Evolutionary conservation across 1,284 basidiomycete species (phyloP).

Genomic region (Cronartium ribicola): DNA sequence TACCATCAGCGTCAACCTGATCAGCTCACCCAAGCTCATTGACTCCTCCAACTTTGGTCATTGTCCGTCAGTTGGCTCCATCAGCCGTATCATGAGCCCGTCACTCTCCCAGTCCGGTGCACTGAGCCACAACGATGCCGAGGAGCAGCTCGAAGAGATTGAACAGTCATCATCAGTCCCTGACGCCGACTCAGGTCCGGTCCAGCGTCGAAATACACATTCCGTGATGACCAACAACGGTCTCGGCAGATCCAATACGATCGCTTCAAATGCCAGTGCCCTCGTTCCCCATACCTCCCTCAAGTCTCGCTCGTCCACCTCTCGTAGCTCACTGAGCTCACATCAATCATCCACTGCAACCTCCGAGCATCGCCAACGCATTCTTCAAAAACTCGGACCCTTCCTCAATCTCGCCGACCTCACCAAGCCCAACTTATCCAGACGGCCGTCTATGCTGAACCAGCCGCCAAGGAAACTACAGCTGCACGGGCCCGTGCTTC

Average conservation of each 20-base stretch:
- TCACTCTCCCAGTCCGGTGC: neutral
- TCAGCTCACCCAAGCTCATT: neutral
- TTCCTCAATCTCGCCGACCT: conserved; percentile 56
- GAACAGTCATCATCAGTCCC: neutral
- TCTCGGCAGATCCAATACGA: conserved; percentile 10
- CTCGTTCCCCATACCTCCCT: conserved; percentile 3
- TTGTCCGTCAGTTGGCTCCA: neutral
- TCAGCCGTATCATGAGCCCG: neutral
- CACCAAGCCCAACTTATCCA: conserved; percentile 55
- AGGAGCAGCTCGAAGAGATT: conserved; percentile 22
- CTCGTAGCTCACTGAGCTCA: conserved; percentile 18
- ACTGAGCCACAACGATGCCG: neutral
- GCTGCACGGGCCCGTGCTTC: conserved; percentile 77
- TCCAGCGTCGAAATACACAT: neutral
- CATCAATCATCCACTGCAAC: neutral
- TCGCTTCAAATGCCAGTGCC: conserved; percentile 14
- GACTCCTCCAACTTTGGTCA: neutral
- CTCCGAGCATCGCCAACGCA: conserved; percentile 43
- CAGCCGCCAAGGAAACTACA: conserved; percentile 80
- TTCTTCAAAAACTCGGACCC: conserved; percentile 55
- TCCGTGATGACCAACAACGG: conserved; percentile 15
- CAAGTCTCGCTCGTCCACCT: conserved; percentile 20
- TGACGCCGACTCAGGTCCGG: neutral
- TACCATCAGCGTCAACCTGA: neutral
- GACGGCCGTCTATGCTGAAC: conserved; percentile 66